Evolutionary conservation across 2,329 filamentous ascomycete species (phyloP), one percentile per base, ranked within the genome.

Genomic region (Blastomyces parvus): DNA sequence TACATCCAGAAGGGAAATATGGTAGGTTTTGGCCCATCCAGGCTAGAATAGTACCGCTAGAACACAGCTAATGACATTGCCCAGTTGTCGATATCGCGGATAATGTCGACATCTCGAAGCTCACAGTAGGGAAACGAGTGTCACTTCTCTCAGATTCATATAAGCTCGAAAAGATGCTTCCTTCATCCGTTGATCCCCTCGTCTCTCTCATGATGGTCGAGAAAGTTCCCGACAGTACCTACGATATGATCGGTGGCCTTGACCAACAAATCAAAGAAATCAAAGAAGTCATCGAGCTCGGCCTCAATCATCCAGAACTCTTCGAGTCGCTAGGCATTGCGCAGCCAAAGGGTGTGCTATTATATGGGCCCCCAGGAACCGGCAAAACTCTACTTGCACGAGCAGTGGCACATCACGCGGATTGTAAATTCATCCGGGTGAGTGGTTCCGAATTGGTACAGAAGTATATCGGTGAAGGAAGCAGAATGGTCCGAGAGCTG

Each of bases 121-220:
- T 99, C 77, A 97, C 92, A 64, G 88, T 95, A 67, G 94, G 94
- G 78, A 99, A 99, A 82, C 91, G 94, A 70, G 94, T 99, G 67
- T 96, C 94, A 62, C 85, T 99, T 55, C 85, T 99, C 64, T 97
- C 92, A 71, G 94, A 99, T 77, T 93, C 90, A 69, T 99, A 99
- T 84, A 97, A 97, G 80, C 88, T 99, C 71, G 94, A 97, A 76
- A 97, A 97, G 82, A 95, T 97, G 81, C 86, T 99, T 11, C 94
- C 94, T 25, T 97, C 94, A 62, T 99, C 94, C 25, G 94, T 99
- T 74, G 94, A 99, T 74, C 94, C 94, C 46, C 88, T 99, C 64
- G 94, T 99, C 63, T 99, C 94, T 44, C 89, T 99, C 76, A 99
- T 99, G 94, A 99, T 99, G 94, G 94, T 99, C 61, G 94, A 99